Evolutionary conservation across 441 rosid genomes (phyloP), one percentile per base, ranked within the genome.

Genomic region (Mallotus repandus): DNA sequence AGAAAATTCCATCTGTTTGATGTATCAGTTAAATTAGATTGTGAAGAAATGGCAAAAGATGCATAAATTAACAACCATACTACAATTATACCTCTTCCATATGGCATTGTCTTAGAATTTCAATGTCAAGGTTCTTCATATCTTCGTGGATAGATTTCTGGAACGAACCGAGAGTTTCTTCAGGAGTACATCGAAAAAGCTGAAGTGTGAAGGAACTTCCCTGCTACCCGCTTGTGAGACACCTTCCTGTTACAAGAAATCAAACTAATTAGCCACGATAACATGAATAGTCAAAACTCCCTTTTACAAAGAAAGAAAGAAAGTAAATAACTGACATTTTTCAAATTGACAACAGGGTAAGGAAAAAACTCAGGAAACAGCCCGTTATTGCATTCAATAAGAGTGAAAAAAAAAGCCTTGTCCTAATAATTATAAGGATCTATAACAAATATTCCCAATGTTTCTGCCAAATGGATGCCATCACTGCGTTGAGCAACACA

Each of bases 61-160:
- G 68, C 58, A 7, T 14, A 35, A 11, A 63, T 54, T 4, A 21
- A 64, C 48, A 38, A 18, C 43, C 50, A 45, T 35, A 63, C 9
- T 15, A 66, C 9, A 57, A 2, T 9, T 53, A 74, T 85, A 91
- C 99, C 96, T 91, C 94, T 74, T 91, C 97, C 91, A 89, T 84
- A 74, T 96, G 99, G 78, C 89, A 96, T 74, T 93, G 97, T 78
- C 98, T 82, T 41, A 93, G 86, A 67, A 96, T 83, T 80, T 96
- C 99, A 16, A 91, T 90, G 84, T 91, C 97, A 45, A 93, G 84
- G 86, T 93, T 96, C 83, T 98, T 89, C 88, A 88, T 84, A 63
- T 93, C 98, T 75, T 83, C 97, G 41, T 93, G 97, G 72, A 87
- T 86, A 41, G 99, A 96, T 81, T 87, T 90, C 88, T 88, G 93